Evolutionary conservation across 192 early-diverging fungal species (phyloP).

Genomic region (Jimgerdemannia flammicorona): DNA sequence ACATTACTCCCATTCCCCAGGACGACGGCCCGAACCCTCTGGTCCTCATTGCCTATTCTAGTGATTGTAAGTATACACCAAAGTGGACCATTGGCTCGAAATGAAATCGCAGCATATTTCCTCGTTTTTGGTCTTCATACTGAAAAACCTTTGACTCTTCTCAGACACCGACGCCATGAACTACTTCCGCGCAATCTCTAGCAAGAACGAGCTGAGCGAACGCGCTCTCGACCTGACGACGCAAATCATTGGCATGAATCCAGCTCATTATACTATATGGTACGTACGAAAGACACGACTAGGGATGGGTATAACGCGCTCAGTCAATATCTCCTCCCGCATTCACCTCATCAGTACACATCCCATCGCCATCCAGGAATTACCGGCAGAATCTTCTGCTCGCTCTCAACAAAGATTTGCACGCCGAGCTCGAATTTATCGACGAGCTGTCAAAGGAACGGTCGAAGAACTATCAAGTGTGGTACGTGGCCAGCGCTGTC

Average conservation of each 20-base stretch:
- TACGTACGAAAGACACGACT: constrained; percentile 17
- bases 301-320: not conserved
- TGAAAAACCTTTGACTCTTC: not conserved
- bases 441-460: constrained; percentile 63
- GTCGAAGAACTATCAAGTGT: constrained; percentile 95
- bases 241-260: constrained; percentile 78
- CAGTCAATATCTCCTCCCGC: not conserved
- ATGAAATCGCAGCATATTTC: not conserved
- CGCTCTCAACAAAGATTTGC: constrained; percentile 60
- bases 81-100: constrained; percentile 2
- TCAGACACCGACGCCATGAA: constrained; percentile 75
- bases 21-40: constrained; percentile 81
- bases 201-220: constrained; percentile 66
- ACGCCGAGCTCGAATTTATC: constrained; percentile 76
- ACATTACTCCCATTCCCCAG: constrained; percentile 68
- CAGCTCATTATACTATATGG: constrained; percentile 97
- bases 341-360: constrained; percentile 3
- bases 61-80: constrained; percentile 59
- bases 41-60: constrained; percentile 73
- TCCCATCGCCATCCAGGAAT: constrained; percentile 40
- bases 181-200: constrained; percentile 80
- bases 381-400: constrained; percentile 82
- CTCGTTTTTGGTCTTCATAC: not conserved
- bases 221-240: constrained; percentile 81
- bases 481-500: constrained; percentile 43